Percentiles rank a stretch among this genome's conserved stretches.
These are phyloP conservation scores for Microcos paniculata DNA, from an alignment of 345 rosid species.

Conservation along the genomic window DNA sequence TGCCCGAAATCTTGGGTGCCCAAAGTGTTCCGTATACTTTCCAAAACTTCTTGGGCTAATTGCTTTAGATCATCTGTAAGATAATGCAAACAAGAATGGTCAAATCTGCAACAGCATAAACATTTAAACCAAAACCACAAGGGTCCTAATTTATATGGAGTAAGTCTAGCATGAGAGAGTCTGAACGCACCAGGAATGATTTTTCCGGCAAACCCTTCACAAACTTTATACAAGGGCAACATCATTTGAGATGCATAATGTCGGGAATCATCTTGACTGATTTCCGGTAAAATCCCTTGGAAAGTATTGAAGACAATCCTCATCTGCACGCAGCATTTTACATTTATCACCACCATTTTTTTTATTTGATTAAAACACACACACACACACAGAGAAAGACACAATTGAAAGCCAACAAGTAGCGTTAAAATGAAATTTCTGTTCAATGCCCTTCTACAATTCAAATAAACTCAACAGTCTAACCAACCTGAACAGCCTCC, in stretches of 20 bases:
- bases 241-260: slow-evolving; percentile 58
- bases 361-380: too few species aligned
- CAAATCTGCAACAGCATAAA: background rate
- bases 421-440: background rate
- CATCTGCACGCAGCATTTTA: slow-evolving; percentile 52
- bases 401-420: background rate
- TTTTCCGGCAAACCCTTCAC: slow-evolving; percentile 86
- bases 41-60: slow-evolving; percentile 67
- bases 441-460: background rate
- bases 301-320: slow-evolving; percentile 59
- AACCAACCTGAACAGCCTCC: slow-evolving; percentile 73
- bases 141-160: background rate
- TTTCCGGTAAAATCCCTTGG: slow-evolving; percentile 39
- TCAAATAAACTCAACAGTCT: slow-evolving; percentile 1
- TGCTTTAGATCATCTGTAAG: slow-evolving; percentile 65
- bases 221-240: slow-evolving; percentile 78
- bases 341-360: slow-evolving; percentile 3
- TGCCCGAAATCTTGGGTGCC: slow-evolving; percentile 60
- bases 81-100: background rate
- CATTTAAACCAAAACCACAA: background rate
- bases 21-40: slow-evolving; percentile 44
- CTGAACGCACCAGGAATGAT: slow-evolving; percentile 55
- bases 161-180: background rate
- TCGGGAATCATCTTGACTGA: slow-evolving; percentile 44
- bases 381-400: too few species aligned